Evolutionary conservation across 305 asterid genomes (phyloP), one percentile per base, ranked within the genome.

Genomic region (Plantago coronopus): DNA sequence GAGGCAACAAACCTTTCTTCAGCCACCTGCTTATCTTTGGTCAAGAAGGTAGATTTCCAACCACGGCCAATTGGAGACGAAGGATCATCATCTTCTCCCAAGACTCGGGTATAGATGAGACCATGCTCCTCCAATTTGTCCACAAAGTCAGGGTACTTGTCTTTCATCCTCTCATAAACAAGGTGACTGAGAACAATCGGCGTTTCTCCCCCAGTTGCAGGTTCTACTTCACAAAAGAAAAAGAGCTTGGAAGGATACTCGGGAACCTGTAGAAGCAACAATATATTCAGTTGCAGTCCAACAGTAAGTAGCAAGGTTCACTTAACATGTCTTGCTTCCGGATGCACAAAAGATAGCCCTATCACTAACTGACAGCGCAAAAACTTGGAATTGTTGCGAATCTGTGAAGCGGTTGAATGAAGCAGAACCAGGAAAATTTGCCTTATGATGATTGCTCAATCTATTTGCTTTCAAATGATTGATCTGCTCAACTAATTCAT

Each of bases 31-130:
- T 81, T 88, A 27, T 91, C 86, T 3, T 61, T 59, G 4, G 98
- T 91, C 77, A 84, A 62, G 81, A 88, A 91, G 0, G 96, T 86
- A 0, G 94, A 86, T 65, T 83, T 88, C 96, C 96, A 91, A 57
- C 98, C 95, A 22, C 93, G 91, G 7, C 98, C 98, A n/a, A 86
- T 86, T 1, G 95, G 87, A 49, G 96, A 88, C 0, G 95, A 84
- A 59, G 95, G 98, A 59, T 88, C 93, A 49, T 88, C 95, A 1
- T 78, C 96, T 69, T 84, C 96, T 25, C 95, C 95, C 69, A 91
- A 57, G 2, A 88, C 73, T 2, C 96, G 83, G 0, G 73, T 72
- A 49, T 91, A 88, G 22, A 86, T 84, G 46, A 88, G 31, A 2
- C 96, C 91, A 16, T 73, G 71, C 69, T 78, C 75, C 78, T 91